Conservation (phyloP, 2,329 filamentous ascomycete species). For the Claviceps maximensis region DNA sequence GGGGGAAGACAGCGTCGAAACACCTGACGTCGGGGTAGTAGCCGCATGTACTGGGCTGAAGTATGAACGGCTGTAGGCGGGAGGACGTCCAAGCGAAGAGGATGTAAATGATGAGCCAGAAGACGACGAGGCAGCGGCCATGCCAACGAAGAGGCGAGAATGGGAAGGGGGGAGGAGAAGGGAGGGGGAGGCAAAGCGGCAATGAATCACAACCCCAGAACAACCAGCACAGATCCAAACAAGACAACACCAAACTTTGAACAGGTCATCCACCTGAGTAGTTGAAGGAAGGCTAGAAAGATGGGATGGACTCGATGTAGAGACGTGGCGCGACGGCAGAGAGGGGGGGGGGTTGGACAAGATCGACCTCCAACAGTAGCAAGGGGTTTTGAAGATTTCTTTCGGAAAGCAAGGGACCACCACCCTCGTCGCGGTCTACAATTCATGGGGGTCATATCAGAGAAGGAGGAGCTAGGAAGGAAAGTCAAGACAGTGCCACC, state of each 20-base stretch:
- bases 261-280: neutral
- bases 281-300: neutral
- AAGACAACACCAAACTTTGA: neutral
- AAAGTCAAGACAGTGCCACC: neutral
- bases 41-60: constrained; percentile 30
- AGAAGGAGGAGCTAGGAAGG: neutral
- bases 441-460: neutral
- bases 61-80: constrained; percentile 27
- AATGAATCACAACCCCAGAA: neutral
- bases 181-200: neutral
- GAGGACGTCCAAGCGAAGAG: constrained; percentile 29
- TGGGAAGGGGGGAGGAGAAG: neutral
- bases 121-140: constrained; percentile 28
- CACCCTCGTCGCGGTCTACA: neutral
- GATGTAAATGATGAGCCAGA: constrained; percentile 36
- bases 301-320: neutral
- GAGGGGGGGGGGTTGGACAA: neutral
- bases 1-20: constrained; percentile 30
- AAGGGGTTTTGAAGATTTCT: neutral
- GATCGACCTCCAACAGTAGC: neutral
- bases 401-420: constrained; percentile 1
- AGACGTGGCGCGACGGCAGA: neutral
- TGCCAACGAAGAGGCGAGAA: constrained; percentile 12
- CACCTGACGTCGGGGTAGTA: constrained; percentile 31
- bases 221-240: neutral